phyloP scores from a whole-genome alignment of 352 stramenopile species.

The Thalassiosira pacifica region DNA sequence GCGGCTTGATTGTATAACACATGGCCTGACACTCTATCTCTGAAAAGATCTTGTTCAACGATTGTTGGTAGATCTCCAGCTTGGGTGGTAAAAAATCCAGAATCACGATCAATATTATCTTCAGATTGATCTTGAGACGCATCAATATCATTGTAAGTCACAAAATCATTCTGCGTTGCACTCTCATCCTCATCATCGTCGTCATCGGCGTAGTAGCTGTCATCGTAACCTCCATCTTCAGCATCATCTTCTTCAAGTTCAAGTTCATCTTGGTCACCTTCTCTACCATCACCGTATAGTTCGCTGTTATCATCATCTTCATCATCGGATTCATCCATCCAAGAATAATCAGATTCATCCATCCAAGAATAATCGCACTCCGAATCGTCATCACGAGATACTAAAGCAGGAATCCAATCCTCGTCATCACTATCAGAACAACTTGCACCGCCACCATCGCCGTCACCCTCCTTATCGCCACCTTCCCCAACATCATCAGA shows the following conservation, averaged over 20 bases:
- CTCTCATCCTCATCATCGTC: neutral
- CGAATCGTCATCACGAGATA: neutral
- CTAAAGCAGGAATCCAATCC: neutral
- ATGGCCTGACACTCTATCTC: slow-evolving; percentile 11
- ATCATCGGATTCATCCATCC: slow-evolving; percentile 1
- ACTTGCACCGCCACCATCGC: neutral
- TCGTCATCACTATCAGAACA: neutral
- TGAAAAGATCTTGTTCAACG: slow-evolving; percentile 14
- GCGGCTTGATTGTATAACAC: slow-evolving; percentile 22
- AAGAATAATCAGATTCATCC: neutral
- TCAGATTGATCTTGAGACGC: neutral
- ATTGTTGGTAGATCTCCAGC: slow-evolving; percentile 8
- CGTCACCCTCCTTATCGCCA: neutral
- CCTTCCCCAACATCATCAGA: neutral
- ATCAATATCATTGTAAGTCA: slow-evolving; percentile 18
- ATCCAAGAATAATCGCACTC: neutral
- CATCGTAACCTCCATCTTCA: neutral
- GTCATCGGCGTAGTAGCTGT: slow-evolving; percentile 10
- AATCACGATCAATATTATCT: slow-evolving; percentile 6
- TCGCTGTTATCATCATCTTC: slow-evolving; percentile 1
- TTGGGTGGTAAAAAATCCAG: slow-evolving; percentile 31
- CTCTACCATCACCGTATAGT: neutral
- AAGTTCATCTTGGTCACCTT: slow-evolving; percentile 4
- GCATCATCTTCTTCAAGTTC: slow-evolving; percentile 14
- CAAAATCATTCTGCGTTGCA: neutral